phyloP scores from a whole-genome alignment of 805 yeast species.

The Myxozyma neotropica region DNA sequence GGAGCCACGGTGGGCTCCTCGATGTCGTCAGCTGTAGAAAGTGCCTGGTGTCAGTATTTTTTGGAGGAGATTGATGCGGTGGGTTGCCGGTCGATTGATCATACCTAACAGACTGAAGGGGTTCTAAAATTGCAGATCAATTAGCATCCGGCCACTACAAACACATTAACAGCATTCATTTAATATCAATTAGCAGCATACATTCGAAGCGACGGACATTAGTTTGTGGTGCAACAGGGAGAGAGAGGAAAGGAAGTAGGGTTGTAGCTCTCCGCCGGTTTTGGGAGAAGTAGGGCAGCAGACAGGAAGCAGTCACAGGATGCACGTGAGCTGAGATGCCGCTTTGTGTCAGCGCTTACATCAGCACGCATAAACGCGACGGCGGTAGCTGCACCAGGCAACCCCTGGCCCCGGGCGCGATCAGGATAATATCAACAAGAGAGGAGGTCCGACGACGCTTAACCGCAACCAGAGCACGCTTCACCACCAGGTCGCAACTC shows the following conservation, averaged over 20 bases:
- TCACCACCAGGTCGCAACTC: too few species aligned
- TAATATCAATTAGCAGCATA: not conserved
- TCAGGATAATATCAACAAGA: not conserved
- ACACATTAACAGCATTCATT: not conserved
- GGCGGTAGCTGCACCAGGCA: not conserved
- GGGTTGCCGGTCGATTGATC: not conserved
- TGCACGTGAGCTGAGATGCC: constrained; percentile 6
- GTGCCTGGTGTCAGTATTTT: not conserved
- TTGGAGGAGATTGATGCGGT: not conserved
- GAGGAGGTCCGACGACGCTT: not conserved
- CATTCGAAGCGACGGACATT: constrained; percentile 31
- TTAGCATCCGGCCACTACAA: not conserved
- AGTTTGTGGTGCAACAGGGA: not conserved
- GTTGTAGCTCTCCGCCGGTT: not conserved
- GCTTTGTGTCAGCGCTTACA: not conserved
- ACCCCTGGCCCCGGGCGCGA: not conserved
- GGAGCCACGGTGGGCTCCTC: constrained; percentile 65
- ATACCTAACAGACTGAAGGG: constrained; percentile 31
- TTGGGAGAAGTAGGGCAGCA: not conserved
- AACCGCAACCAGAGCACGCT: not conserved
- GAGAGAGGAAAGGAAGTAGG: not conserved
- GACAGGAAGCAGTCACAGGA: constrained; percentile 7
- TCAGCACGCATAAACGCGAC: constrained; percentile 9
- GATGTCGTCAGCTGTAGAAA: constrained; percentile 65
- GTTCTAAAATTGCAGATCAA: constrained; percentile 12